These are phyloP conservation scores for Penicillium sp. DNA, from an alignment of 2,329 filamentous ascomycete genomes.

Conservation along the genomic window DNA sequence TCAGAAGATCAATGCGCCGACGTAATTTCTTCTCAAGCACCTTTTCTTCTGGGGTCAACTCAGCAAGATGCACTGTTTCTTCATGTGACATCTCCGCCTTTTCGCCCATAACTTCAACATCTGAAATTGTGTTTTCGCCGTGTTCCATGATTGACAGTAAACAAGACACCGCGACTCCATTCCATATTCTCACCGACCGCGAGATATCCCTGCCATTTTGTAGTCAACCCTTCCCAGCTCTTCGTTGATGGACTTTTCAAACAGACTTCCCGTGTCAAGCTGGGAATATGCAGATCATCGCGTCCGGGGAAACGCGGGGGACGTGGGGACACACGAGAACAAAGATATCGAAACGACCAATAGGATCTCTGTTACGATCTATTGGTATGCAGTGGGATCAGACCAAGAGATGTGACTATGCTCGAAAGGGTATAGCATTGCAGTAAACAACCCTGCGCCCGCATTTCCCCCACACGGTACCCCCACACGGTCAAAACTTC, in stretches of 20 bases:
- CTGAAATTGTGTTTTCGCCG: background rate
- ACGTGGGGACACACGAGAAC: background rate
- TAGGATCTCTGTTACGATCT: background rate
- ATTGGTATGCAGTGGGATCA: background rate
- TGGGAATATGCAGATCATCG: background rate
- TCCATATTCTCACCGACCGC: background rate
- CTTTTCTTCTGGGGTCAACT: slow-evolving; percentile 20
- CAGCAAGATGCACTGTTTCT: background rate
- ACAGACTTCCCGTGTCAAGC: background rate
- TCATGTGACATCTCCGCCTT: slow-evolving; percentile 3
- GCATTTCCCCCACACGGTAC: background rate
- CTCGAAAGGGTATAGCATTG: background rate
- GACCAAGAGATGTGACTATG: background rate
- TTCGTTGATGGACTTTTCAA: background rate
- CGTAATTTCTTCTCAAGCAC: slow-evolving; percentile 39
- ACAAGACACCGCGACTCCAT: background rate
- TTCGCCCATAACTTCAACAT: slow-evolving; percentile 2
- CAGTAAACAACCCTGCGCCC: background rate
- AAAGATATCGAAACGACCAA: background rate
- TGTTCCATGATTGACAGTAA: background rate
- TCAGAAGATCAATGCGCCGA: slow-evolving; percentile 37
- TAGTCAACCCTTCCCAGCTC: background rate
- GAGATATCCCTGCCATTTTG: background rate
- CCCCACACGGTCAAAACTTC: background rate
- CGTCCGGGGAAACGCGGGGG: background rate